Evolutionary conservation across 805 yeast species (phyloP).

Genomic region (Lipomyces orientalis): DNA sequence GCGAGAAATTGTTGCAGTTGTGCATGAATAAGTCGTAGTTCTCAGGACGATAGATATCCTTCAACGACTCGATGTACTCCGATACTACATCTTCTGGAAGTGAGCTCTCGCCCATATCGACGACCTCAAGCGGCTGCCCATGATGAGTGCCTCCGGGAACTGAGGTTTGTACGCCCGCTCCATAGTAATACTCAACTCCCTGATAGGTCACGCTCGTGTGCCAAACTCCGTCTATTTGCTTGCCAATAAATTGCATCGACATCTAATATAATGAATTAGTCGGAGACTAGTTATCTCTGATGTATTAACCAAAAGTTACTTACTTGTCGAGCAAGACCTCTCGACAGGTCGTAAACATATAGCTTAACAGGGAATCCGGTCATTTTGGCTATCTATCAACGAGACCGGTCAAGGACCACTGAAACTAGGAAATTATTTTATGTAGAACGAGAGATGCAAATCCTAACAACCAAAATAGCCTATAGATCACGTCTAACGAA

Average conservation of each 20-base stretch:
- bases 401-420: too few relatives aligned
- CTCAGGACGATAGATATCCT: slow-evolving; percentile 53
- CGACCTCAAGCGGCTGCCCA: slow-evolving; percentile 60
- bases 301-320: not conserved
- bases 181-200: slow-evolving; percentile 63
- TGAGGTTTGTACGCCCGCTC: slow-evolving; percentile 59
- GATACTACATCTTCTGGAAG: slow-evolving; percentile 58
- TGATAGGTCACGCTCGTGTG: slow-evolving; percentile 65
- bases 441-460: not conserved
- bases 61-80: slow-evolving; percentile 60
- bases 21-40: slow-evolving; percentile 64
- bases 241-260: slow-evolving; percentile 59
- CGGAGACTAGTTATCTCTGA: not conserved
- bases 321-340: slow-evolving; percentile 61
- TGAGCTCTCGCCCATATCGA: slow-evolving; percentile 60
- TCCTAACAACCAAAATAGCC: not conserved
- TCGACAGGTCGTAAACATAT: slow-evolving; percentile 67
- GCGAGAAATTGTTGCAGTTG: slow-evolving; percentile 72
- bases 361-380: slow-evolving; percentile 53
- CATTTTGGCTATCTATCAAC: not conserved
- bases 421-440: too few relatives aligned
- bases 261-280: slow-evolving; percentile 15
- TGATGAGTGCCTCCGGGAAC: slow-evolving; percentile 63
- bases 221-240: slow-evolving; percentile 62
- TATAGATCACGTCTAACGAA: not conserved